These are phyloP conservation scores for Monilinia fructicola DNA, from an alignment of 2,329 filamentous ascomycete genomes.

Conservation along the genomic window DNA sequence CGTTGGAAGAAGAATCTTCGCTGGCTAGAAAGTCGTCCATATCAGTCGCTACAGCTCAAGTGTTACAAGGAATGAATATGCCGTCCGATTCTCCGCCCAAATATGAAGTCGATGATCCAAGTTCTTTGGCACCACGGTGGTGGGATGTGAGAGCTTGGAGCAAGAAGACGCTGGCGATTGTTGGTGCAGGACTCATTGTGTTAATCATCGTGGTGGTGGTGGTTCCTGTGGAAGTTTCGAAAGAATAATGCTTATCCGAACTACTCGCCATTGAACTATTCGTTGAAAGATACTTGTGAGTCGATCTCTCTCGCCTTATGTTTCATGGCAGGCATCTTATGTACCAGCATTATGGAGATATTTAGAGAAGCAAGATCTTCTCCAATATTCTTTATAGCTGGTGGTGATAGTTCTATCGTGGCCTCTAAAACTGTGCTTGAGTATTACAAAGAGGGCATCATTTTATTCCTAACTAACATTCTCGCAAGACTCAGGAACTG, in stretches of 20 bases:
- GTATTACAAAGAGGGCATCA: background rate
- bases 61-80: constrained; percentile 22
- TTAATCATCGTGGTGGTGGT: constrained; percentile 51
- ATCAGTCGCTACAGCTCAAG: constrained; percentile 26
- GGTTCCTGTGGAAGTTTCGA: constrained; percentile 43
- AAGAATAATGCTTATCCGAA: constrained; percentile 46
- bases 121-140: constrained; percentile 34
- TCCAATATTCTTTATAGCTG: background rate
- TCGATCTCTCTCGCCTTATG: constrained; percentile 11
- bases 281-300: constrained; percentile 44
- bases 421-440: background rate
- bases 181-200: constrained; percentile 42
- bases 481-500: constrained; percentile 39
- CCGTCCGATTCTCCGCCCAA: constrained; percentile 26
- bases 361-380: constrained; percentile 1
- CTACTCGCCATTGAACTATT: constrained; percentile 46
- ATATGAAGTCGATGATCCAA: constrained; percentile 31
- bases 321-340: background rate
- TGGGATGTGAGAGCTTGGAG: constrained; percentile 56
- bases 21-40: background rate
- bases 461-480: constrained; percentile 13
- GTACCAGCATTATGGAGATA: background rate
- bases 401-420: background rate
- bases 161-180: constrained; percentile 50
- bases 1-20: constrained; percentile 3